Evolutionary conservation across 1,284 basidiomycete genomes (phyloP).

Genomic region (Dichomitus squalens): DNA sequence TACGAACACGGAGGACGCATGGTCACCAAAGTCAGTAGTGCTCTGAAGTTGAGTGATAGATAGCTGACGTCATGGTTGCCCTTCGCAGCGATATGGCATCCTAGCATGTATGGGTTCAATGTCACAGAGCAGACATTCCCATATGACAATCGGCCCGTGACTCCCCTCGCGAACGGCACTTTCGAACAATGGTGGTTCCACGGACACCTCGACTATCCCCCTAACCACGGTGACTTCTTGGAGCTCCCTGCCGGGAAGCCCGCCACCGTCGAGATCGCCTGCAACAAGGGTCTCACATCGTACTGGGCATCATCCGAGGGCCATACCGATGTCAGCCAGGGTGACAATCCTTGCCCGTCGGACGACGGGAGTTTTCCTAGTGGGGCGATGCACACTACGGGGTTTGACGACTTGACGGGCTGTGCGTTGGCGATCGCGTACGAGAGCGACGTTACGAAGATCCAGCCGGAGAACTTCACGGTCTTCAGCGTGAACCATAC

Average conservation of each 20-base stretch:
- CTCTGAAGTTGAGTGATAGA: neutral
- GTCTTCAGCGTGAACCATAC: slow-evolving; percentile 75
- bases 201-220: slow-evolving; percentile 57
- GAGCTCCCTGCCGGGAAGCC: slow-evolving; percentile 55
- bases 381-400: slow-evolving; percentile 54
- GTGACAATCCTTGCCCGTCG: slow-evolving; percentile 52
- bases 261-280: slow-evolving; percentile 54
- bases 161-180: slow-evolving; percentile 51
- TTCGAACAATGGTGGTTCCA: slow-evolving; percentile 76
- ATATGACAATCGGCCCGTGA: slow-evolving; percentile 57
- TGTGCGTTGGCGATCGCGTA: slow-evolving; percentile 75
- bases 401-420: slow-evolving; percentile 56
- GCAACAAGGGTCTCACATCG: slow-evolving; percentile 58
- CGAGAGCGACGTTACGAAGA: slow-evolving; percentile 52
- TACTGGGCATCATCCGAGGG: slow-evolving; percentile 51
- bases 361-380: slow-evolving; percentile 31
- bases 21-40: neutral
- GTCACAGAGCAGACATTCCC: slow-evolving; percentile 48
- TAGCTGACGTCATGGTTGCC: neutral
- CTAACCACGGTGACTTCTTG: slow-evolving; percentile 55
- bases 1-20: neutral
- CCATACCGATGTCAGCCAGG: slow-evolving; percentile 48
- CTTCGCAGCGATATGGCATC: slow-evolving; percentile 32
- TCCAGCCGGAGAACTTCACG: slow-evolving; percentile 67
- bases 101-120: slow-evolving; percentile 53